Evolutionary conservation across 495 filamentous ascomycete species (phyloP).

Genomic region (Penicillium ochrochloron): DNA sequence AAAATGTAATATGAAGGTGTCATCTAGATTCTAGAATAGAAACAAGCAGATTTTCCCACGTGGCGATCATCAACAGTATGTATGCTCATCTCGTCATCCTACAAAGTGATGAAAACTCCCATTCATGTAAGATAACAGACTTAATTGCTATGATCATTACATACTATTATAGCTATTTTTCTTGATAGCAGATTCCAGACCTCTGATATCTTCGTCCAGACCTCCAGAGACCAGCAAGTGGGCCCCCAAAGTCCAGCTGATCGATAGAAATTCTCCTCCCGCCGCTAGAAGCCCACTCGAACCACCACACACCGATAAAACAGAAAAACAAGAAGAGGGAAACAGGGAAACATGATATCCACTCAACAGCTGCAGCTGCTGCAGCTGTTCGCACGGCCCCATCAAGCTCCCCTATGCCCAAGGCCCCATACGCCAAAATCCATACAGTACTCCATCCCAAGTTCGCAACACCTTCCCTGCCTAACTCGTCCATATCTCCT

Average conservation of each 20-base stretch:
- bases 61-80: not conserved
- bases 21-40: not conserved
- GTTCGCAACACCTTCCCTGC: not conserved
- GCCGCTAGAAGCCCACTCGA: not conserved
- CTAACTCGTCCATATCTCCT: not conserved
- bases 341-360: not conserved
- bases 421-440: not conserved
- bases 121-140: not conserved
- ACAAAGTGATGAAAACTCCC: not conserved
- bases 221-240: not conserved
- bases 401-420: not conserved
- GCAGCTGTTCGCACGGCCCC: not conserved
- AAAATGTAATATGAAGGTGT: not conserved
- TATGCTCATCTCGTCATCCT: not conserved
- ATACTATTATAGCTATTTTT: not conserved
- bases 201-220: not conserved
- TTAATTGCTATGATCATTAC: not conserved
- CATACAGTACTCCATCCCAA: not conserved
- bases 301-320: not conserved
- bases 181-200: not conserved
- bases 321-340: not conserved
- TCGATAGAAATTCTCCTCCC: constrained; percentile 4
- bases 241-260: constrained; percentile 2
- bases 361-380: not conserved
- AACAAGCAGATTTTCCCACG: not conserved